phyloP scores from a whole-genome alignment of 2,329 filamentous ascomycete species.

The Phialemonium atrogriseum region DNA sequence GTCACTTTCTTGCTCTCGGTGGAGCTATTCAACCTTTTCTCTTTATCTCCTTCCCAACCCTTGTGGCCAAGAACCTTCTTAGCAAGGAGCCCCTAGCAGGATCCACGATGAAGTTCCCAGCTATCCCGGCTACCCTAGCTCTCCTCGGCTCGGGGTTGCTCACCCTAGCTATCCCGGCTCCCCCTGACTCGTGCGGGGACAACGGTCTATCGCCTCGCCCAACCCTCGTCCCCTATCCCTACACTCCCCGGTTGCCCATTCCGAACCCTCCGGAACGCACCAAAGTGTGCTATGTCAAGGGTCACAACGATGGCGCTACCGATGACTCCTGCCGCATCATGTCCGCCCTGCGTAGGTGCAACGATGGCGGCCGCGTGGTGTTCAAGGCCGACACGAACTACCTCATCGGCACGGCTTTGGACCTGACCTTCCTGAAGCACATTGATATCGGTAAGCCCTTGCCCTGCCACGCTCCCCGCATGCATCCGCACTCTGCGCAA shows the following conservation, averaged over 20 bases:
- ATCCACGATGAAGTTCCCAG: too few species aligned
- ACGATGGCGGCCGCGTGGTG: conserved; percentile 51
- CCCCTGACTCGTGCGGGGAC: too few species aligned
- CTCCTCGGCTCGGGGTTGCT: too few species aligned
- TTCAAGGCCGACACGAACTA: conserved; percentile 46
- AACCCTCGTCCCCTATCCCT: conserved; percentile 10
- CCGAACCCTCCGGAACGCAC: conserved; percentile 15
- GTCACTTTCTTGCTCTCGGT: too few species aligned
- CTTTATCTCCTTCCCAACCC: too few species aligned
- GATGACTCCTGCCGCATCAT: conserved; percentile 30
- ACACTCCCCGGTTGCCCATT: conserved; percentile 16
- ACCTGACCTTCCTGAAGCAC: conserved; percentile 52
- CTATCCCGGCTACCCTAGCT: too few species aligned
- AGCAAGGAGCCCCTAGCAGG: too few species aligned
- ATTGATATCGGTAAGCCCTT: conserved; percentile 45
- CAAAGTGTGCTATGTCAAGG: conserved; percentile 48
- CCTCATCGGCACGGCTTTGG: conserved; percentile 52
- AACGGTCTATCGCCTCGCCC: conserved; percentile 12
- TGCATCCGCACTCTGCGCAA: too few species aligned
- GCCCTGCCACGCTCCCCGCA: too few species aligned
- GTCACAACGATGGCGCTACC: conserved; percentile 32
- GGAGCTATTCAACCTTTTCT: too few species aligned
- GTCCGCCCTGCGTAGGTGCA: conserved; percentile 43
- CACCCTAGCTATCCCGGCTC: too few species aligned
- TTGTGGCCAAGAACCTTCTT: too few species aligned